Conservation (phyloP, 2,329 filamentous ascomycete species). For the Phyllosticta paracitricarpa region DNA sequence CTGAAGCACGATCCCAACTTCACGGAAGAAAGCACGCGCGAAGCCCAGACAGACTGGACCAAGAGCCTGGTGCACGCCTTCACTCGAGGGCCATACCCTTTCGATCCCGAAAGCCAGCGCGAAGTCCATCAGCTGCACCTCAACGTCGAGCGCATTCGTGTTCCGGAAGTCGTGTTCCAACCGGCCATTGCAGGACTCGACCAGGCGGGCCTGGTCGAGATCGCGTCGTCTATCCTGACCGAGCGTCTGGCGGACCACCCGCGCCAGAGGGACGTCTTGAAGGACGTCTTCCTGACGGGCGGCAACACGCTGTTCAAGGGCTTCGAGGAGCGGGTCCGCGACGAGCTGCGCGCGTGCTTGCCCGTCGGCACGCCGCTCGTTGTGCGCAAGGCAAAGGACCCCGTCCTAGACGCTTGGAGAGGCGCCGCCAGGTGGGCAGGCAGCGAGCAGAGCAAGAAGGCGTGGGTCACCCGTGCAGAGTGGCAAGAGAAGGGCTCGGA, state of each 20-base stretch:
- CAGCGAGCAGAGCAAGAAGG: slow-evolving; percentile 47
- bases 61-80: slow-evolving; percentile 87
- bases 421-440: slow-evolving; percentile 81
- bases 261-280: slow-evolving; percentile 60
- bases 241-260: slow-evolving; percentile 56
- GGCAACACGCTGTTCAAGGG: slow-evolving; percentile 78
- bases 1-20: slow-evolving; percentile 81
- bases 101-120: slow-evolving; percentile 67
- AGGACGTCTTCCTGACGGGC: slow-evolving; percentile 89
- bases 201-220: slow-evolving; percentile 87
- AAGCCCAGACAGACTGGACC: slow-evolving; percentile 91
- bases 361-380: slow-evolving; percentile 57
- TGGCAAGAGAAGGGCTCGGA: slow-evolving; percentile 87
- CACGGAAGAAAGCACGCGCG: slow-evolving; percentile 82
- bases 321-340: slow-evolving; percentile 72
- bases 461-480: slow-evolving; percentile 68
- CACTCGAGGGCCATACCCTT: slow-evolving; percentile 75
- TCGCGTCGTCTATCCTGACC: slow-evolving; percentile 78
- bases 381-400: slow-evolving; percentile 65
- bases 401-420: slow-evolving; percentile 82
- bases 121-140: slow-evolving; percentile 85
- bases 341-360: slow-evolving; percentile 62
- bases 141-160: slow-evolving; percentile 91
- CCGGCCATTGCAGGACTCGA: slow-evolving; percentile 85
- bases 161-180: slow-evolving; percentile 88